phyloP scores from a whole-genome alignment of 1,139 yeast species.

The Geotrichum citri-aurantii region DNA sequence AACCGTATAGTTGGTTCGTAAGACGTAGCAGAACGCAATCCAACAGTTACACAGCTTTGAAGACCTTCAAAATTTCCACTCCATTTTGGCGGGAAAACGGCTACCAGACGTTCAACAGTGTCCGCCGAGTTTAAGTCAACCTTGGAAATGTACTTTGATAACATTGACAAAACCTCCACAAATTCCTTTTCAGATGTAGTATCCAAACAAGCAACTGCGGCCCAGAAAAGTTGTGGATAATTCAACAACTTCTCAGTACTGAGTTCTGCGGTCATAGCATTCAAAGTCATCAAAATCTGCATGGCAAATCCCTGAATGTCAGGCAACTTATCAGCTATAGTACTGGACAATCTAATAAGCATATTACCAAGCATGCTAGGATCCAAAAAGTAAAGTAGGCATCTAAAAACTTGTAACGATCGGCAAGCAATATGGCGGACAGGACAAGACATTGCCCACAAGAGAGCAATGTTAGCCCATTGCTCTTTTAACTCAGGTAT shows the following conservation, averaged over 20 bases:
- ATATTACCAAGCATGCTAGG: conserved; percentile 87
- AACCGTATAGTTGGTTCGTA: conserved; percentile 73
- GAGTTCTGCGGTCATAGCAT: conserved; percentile 83
- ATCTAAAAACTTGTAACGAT: conserved; percentile 87
- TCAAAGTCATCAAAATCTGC: conserved; percentile 93
- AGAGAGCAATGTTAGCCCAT: conserved; percentile 79
- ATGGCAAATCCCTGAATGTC: conserved; percentile 96
- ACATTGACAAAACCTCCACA: conserved; percentile 74
- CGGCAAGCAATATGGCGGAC: conserved; percentile 96
- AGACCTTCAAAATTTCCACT: conserved; percentile 89
- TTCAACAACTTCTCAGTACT: conserved; percentile 72
- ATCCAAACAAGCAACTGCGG: conserved; percentile 83
- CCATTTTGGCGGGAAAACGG: conserved; percentile 94
- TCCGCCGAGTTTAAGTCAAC: conserved; percentile 83
- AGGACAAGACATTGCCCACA: conserved; percentile 97
- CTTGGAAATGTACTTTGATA: conserved; percentile 77
- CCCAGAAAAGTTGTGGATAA: conserved; percentile 95
- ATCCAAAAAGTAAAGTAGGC: conserved; percentile 70
- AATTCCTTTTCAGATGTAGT: conserved; percentile 92
- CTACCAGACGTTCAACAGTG: conserved; percentile 72
- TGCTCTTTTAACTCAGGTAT: conserved; percentile 58
- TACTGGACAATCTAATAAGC: conserved; percentile 87
- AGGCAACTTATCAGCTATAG: conserved; percentile 78
- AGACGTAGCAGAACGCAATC: conserved; percentile 73
- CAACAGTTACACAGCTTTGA: conserved; percentile 71